Evolutionary conservation across 768 basidiomycete species (phyloP), one percentile per base, ranked within the genome.

Genomic region (Rhodotorula babjevae): DNA sequence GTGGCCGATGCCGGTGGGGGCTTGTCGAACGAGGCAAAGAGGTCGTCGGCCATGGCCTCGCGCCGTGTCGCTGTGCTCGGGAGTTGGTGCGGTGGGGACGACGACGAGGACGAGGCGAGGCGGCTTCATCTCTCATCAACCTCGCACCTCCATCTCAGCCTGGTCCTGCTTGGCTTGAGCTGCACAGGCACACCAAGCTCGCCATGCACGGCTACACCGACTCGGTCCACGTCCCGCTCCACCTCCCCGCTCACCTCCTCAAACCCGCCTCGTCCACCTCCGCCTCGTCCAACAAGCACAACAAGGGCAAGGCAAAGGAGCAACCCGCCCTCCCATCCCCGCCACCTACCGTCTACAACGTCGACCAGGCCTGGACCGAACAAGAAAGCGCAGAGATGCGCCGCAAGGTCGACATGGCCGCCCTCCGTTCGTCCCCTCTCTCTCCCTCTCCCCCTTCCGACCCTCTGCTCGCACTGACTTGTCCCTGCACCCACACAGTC

Each of bases 401-500:
- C 21, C 33, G 49, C 3, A 72, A 68, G 46, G 72, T 76, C 55
- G 23, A 29, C 31, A 67, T 73, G 66, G 75, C 75, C 16, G 36
- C 57, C 9, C 53, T 65, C 42, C 56, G 74, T 69, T 18, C n/a
- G 67, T 71, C 42, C 27, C 25, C 53, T 15, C 42, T 10, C 10
- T 27, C 19, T 12, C 42, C 56, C 3, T 11, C 25, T n/a, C 25
- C 12, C 44, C 12, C 44, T 15, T 46, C 44, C 14, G 18, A 9
- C 36, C 36, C 36, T 9, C 5, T 5, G 8, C 12, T 3, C 18
- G 25, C 46, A 40, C 44, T 19, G 27, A 31, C 44, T 29, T 47
- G 52, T 64, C 58, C 1, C n/a, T 3, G n/a, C 49, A 2, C 4
- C 10, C 25, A 18, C 40, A n/a, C 79, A 94, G 92, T 94, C 84